Base-by-base conservation (phyloP, 1,284 basidiomycete species). In the Leccinum fallax region DNA sequence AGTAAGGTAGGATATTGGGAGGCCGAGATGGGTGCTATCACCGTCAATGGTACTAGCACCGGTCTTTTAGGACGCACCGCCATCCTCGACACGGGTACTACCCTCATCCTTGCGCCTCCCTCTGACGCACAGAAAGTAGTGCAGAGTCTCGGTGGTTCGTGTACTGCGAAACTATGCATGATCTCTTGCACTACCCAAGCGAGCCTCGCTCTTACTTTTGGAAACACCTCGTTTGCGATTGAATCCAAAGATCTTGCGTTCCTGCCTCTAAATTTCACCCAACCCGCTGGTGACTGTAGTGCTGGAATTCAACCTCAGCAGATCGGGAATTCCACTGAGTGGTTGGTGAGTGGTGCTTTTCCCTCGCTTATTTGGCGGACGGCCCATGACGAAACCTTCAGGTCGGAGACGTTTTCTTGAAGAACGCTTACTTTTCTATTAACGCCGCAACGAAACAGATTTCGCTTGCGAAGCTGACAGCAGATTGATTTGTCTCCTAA, bases 31-130 rank as follows among this genome's bases (percentile, higher is more conserved):
- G 82, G 85, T 65, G 77, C 78, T 5, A 78, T 90, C 62, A 79
- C 83, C 24, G 83, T 90, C 62, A 79, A 88, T 67, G 87, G 85
- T 21, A 66, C 78, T 53, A 79, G 83, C 70, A 69, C 83, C 48
- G 82, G 83, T 15, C 77, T 92, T 53, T 65, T 72, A 19, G 83
- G 83, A 52, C 86, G 89, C 69, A 86, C 85, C 43, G 86, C 90
- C 57, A 90, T 93, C 74, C 84, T 93, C 67, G 91, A 93, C 77
- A 92, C 90, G 36, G 90, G 90, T 65, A 91, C 88, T 65, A 90
- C 89, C 46, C 81, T 90, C 70, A 83, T 89, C 63, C 72, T 90
- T 61, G 82, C 82, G 19, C 88, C 90, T 62, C 66, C 75, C 11
- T 65, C 66, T 13, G 90, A 92, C 64, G 93, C 90, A 13, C 72